Evolutionary conservation across 768 basidiomycete species (phyloP).

Genomic region (Lanmaoa pseudosensibilis): DNA sequence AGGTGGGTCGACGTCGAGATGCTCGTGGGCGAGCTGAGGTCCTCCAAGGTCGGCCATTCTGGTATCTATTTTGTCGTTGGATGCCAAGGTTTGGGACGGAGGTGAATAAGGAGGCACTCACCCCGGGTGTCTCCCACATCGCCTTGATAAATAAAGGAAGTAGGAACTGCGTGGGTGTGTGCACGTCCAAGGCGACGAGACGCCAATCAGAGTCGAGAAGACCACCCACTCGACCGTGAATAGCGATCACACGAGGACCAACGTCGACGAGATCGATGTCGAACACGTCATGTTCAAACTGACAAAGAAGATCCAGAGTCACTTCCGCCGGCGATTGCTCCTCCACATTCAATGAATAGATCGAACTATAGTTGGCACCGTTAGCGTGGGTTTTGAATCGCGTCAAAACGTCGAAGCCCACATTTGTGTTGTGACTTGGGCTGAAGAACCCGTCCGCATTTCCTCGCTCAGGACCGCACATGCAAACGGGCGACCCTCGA

Average conservation of each 20-base stretch:
- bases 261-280: conserved; percentile 1
- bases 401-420: background rate
- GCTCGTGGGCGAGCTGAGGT: background rate
- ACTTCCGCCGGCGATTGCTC: conserved; percentile 1
- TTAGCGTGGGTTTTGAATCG: background rate
- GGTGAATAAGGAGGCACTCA: background rate
- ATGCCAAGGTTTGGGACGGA: background rate
- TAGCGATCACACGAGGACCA: conserved; percentile 16
- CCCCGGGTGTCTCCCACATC: background rate
- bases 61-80: conserved; percentile 1
- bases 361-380: background rate
- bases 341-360: conserved; percentile 7
- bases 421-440: background rate
- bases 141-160: background rate
- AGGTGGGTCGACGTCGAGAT: conserved; percentile 25
- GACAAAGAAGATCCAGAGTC: conserved; percentile 13
- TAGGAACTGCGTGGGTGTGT: conserved; percentile 4
- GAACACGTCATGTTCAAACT: conserved; percentile 6
- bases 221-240: background rate
- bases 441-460: background rate
- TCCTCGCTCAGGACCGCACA: conserved; percentile 14
- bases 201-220: background rate
- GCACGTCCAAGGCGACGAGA: conserved; percentile 18
- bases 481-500: conserved; percentile 15
- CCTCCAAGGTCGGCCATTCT: background rate